Base-by-base conservation (phyloP, 2,329 filamentous ascomycete species). In the Magnaporthiopsis incrustans region DNA sequence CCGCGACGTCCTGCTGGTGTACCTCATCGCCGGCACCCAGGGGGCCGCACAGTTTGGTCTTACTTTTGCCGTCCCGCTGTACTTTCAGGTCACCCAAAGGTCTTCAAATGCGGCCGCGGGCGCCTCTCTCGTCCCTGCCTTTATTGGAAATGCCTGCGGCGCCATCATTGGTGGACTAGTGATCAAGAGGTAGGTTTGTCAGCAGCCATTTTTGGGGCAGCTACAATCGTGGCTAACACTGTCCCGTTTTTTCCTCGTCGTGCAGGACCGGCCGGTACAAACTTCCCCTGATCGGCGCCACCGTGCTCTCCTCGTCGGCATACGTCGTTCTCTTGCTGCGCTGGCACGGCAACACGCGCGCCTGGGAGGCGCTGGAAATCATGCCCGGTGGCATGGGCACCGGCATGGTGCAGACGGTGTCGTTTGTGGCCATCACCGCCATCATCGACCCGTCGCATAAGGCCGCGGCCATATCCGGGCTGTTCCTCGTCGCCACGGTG, bases 61-160 rank as follows among this genome's bases (percentile, higher is more conserved):
- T 70, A 86, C 89, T 82, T 87, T 86, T 63, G 81, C 82, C 0
- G 81, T 90, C 0, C 89, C 89, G 0, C 73, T 91, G 0, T 91
- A 91, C 73, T 91, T 91, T 67, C 85, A 89, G 65, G 82, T 88
- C 0, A 87, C 87, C 0, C 76, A 82, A 6, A 76, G 78, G 0
- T 81, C 80, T 2, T 85, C 83, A 0, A 85, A 82, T 59, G 85
- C 87, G 0, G 74, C 77, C 1, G 85, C 88, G 0, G 82, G 82
- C 0, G 74, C 82, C 0, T 85, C 89, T 68, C 76, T 92, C 0
- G 79, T 91, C 56, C 89, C 89, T 0, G 85, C 88, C 0, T 87
- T 91, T 0, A 73, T 83, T 0, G 89, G 88, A 0, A 91, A 91
- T 68, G 84, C 88, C 0, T 65, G 85, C 0, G 88, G 87, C 1